Base-by-base conservation (phyloP, 768 basidiomycete genomes). In the Lactifluus echinatus region DNA sequence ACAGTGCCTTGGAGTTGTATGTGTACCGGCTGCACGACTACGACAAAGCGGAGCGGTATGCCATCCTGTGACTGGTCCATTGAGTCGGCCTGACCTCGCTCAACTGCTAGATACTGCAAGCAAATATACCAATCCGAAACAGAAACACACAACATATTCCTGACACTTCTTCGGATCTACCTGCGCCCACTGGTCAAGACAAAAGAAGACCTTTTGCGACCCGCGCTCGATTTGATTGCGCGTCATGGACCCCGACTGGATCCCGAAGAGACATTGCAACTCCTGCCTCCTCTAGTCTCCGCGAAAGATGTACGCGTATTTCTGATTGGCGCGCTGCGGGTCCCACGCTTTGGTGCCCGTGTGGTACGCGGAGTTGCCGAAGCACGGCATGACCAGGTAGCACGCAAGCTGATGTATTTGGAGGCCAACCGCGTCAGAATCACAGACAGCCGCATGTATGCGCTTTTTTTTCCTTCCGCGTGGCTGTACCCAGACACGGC, bases 1-100 rank as follows among this genome's bases (percentile, higher is more conserved):
- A 96, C 60, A 90, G 86, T 59, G 93, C 95, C 0, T 79, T 98
- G n/a, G 91, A 94, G 66, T 79, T 95, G 14, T 99, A 98, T 68
- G 93, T 94, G 6, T 87, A 97, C 66, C 82, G 84, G 34, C 75
- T 98, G 31, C 79, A 84, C 37, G 87, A 94, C 66, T 92, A 86
- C 68, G 59, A 71, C 26, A 92, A 92, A 60, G 96, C 96, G 0
- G 96, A 98, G 74, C 83, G 88, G 91, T 94, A 65, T 61, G 85
- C 68, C 19, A 26, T 34, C 8, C 19, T n/a, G 28, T 8, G 29
- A 10, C 12, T 11, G 14, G 19, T 47, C 26, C n/a, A 12, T 19
- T n/a, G 8, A 10, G 10, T n/a, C 24, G n/a, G 28, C 47, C 26
- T 23, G 1, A 45, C 53, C 23, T 36, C 55, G 33, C 12, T n/a